Evolutionary conservation across 2,329 filamentous ascomycete species (phyloP).

Genomic region (Stagonosporopsis chrysanthemi): DNA sequence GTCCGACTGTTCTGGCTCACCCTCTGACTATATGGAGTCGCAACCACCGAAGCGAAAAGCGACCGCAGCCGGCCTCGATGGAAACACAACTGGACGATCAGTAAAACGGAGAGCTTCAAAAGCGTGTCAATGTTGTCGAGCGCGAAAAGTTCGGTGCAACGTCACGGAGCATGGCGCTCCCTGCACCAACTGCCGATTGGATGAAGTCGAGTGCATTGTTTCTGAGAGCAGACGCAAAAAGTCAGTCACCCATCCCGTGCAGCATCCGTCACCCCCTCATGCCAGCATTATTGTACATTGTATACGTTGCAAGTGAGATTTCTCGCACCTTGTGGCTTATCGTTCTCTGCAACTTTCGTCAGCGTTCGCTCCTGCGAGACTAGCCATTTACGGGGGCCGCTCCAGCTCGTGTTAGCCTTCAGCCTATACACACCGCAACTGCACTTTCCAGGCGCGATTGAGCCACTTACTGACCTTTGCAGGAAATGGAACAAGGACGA

Average conservation of each 20-base stretch:
- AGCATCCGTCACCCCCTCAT: constrained; percentile 33
- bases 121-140: constrained; percentile 86
- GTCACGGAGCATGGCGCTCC: constrained; percentile 85
- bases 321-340: constrained; percentile 22
- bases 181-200: constrained; percentile 85
- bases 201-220: constrained; percentile 75
- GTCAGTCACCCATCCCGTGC: constrained; percentile 61
- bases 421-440: constrained; percentile 12
- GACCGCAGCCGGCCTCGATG: constrained; percentile 62
- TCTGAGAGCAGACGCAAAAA: constrained; percentile 82
- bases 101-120: constrained; percentile 89
- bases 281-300: constrained; percentile 7
- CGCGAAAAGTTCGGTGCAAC: constrained; percentile 91
- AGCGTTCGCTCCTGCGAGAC: constrained; percentile 22
- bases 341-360: constrained; percentile 33
- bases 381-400: constrained; percentile 30
- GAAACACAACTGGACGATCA: constrained; percentile 58
- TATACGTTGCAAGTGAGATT: background rate
- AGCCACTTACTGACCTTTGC: constrained; percentile 31
- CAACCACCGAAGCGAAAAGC: constrained; percentile 65
- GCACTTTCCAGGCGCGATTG: constrained; percentile 18
- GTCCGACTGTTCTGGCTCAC: constrained; percentile 49
- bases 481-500: constrained; percentile 56
- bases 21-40: constrained; percentile 42
- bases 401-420: constrained; percentile 22